Conservation (phyloP, 331 rosid genomes). For the Saraca asoca region DNA sequence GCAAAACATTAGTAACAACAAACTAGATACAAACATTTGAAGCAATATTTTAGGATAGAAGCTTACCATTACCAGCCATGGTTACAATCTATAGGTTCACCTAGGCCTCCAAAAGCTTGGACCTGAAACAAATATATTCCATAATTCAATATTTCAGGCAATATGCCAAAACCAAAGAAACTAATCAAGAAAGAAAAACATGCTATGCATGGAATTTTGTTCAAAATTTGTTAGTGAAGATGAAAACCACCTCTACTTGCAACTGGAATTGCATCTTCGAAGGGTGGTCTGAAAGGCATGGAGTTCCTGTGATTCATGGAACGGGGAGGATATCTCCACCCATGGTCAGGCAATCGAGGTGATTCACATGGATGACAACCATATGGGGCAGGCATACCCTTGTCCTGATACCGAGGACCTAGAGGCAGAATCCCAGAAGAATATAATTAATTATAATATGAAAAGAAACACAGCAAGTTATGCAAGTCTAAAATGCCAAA, state of each 20-base stretch:
- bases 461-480: conserved; percentile 12
- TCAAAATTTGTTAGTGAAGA: neutral
- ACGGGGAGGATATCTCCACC: conserved; percentile 79
- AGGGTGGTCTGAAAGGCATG: conserved; percentile 75
- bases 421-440: conserved; percentile 21
- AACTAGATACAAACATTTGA: neutral
- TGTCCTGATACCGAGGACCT: conserved; percentile 74
- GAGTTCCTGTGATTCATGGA: conserved; percentile 65
- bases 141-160: neutral
- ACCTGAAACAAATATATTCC: conserved; percentile 54
- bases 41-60: neutral
- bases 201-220: conserved; percentile 1
- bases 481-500: conserved; percentile 13
- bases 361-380: conserved; percentile 79
- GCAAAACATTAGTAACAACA: conserved; percentile 25
- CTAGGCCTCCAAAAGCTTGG: conserved; percentile 83
- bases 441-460: conserved; percentile 17
- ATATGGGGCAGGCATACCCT: conserved; percentile 55
- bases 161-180: conserved; percentile 3
- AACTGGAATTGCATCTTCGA: conserved; percentile 73
- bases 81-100: conserved; percentile 44
- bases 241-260: conserved; percentile 60
- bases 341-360: conserved; percentile 64
- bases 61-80: conserved; percentile 29
- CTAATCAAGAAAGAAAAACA: conserved; percentile 3